phyloP scores from a whole-genome alignment of 306 rosid species.

The Cicer cuneatum region DNA sequence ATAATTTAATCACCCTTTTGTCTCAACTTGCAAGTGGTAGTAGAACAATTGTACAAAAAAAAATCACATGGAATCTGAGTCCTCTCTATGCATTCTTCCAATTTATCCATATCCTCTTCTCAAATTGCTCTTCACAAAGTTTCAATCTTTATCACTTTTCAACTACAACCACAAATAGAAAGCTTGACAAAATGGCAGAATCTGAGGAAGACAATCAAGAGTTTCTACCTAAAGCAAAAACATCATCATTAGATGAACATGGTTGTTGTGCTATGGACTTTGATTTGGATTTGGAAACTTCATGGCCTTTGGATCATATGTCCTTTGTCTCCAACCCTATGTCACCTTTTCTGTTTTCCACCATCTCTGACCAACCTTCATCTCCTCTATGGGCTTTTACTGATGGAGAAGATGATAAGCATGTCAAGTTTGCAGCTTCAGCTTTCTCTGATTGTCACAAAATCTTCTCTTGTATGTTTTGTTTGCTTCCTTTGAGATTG shows the following conservation, averaged over 20 bases:
- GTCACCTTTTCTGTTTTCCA: slow-evolving; percentile 64
- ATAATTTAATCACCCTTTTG: slow-evolving; percentile 43
- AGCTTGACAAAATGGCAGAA: slow-evolving; percentile 55
- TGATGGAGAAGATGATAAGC: slow-evolving; percentile 56
- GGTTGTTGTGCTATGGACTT: slow-evolving; percentile 63
- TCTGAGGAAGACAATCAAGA: slow-evolving; percentile 59
- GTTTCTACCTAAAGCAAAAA: slow-evolving; percentile 50
- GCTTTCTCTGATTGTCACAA: slow-evolving; percentile 53
- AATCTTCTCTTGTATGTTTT: slow-evolving; percentile 62
- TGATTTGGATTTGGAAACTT: slow-evolving; percentile 68
- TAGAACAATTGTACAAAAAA: slow-evolving; percentile 19
- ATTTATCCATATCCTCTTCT: slow-evolving; percentile 22
- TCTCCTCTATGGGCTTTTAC: slow-evolving; percentile 77
- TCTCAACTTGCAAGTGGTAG: slow-evolving; percentile 50
- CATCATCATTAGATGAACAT: slow-evolving; percentile 23
- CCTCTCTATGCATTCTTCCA: slow-evolving; percentile 28
- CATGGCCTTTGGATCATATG: slow-evolving; percentile 84
- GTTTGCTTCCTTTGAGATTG: slow-evolving; percentile 15
- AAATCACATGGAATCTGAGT: slow-evolving; percentile 27
- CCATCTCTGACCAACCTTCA: slow-evolving; percentile 60
- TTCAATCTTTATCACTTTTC: slow-evolving; percentile 31
- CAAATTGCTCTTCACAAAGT: slow-evolving; percentile 30
- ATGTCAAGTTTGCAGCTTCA: slow-evolving; percentile 43
- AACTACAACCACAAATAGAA: slow-evolving; percentile 10
- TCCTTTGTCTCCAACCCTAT: slow-evolving; percentile 60